Base-by-base conservation (phyloP, 2,329 filamentous ascomycete species). In the Pseudogymnoascus sp. region DNA sequence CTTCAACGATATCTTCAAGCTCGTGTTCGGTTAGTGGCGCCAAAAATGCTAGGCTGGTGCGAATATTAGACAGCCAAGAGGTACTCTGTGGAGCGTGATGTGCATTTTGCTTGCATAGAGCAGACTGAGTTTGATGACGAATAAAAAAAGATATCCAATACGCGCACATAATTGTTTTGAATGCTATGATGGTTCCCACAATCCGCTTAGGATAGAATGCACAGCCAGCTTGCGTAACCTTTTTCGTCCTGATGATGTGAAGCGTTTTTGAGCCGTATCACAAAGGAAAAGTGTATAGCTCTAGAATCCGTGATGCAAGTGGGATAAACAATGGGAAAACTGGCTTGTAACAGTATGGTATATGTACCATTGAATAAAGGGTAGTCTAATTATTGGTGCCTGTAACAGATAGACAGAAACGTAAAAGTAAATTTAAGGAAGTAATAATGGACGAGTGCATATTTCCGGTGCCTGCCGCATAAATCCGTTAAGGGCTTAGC, bases 1-100 rank as follows among this genome's bases (percentile, higher is more conserved):
- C 73, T 87, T 87, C 79, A 97, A 97, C 81, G 93, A 97, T 75
- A 78, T 97, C 74, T 97, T 97, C 86, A 90, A 90, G 77, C 84
- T 97, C 64, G 83, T 96, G 68, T 93, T 89, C 76, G 80, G 76
- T 72, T 83, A 53, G 47, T 53, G 47, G 47, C 43, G 25, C 43
- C 43, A 50, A 50, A 50, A 50, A 12, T 20, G 28, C 47, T 53
- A 33, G 47, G 47, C 28, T 53, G 47, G 47, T 53, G 47, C 6
- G 47, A 53, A 53, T 33, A 18, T 14, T 33, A 53, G 25, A 53
- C 28, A 53, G 47, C 47, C 47, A 53, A 53, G 47, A 53, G n/a
- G 9, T 18, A 20, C 15, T 33, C 47, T 53, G 47, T 53, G 47
- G 47, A 53, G 47, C 47, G 28, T 33, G 6, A 20, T 53, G 15